phyloP scores from a whole-genome alignment of 2,329 filamentous ascomycete genomes.

The Thielaviopsis punctulata region DNA sequence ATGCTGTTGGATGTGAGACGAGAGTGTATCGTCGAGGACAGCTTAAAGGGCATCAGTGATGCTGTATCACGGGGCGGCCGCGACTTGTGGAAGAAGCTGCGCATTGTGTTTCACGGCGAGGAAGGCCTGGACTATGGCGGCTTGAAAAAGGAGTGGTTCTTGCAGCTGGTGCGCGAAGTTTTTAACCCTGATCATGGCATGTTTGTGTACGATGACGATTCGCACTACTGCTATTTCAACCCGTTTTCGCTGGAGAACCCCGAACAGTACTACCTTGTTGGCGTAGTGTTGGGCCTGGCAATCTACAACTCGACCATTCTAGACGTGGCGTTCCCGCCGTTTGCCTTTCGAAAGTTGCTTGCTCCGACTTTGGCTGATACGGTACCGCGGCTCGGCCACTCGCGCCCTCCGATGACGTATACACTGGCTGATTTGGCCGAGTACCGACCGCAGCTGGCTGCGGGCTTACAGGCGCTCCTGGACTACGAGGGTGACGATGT shows the following conservation, averaged over 20 bases:
- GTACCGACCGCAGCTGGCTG: conserved; percentile 58
- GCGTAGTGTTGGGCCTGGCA: conserved; percentile 70
- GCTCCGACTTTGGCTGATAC: conserved; percentile 47
- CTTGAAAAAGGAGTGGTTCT: conserved; percentile 85
- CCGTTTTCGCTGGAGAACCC: conserved; percentile 77
- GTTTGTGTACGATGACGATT: conserved; percentile 84
- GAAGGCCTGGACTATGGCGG: conserved; percentile 85
- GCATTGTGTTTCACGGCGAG: conserved; percentile 73
- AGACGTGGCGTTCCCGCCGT: conserved; percentile 73
- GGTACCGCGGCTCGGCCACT: conserved; percentile 20
- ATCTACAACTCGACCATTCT: conserved; percentile 93
- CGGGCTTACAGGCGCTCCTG: conserved; percentile 57
- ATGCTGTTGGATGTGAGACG: conserved; percentile 61
- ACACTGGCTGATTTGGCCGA: conserved; percentile 70
- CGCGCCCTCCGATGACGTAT: conserved; percentile 49
- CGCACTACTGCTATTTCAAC: conserved; percentile 84
- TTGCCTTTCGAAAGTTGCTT: conserved; percentile 75
- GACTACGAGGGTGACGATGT: conserved; percentile 68
- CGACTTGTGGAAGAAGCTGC: conserved; percentile 78
- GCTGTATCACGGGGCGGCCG: conserved; percentile 65
- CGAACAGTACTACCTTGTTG: conserved; percentile 81
- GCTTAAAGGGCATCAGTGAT: conserved; percentile 67
- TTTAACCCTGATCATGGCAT: conserved; percentile 87
- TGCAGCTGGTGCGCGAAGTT: conserved; percentile 72
- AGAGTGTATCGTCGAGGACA: conserved; percentile 79